Base-by-base conservation (phyloP, 805 yeast genomes). In the Myxozyma neotropica region DNA sequence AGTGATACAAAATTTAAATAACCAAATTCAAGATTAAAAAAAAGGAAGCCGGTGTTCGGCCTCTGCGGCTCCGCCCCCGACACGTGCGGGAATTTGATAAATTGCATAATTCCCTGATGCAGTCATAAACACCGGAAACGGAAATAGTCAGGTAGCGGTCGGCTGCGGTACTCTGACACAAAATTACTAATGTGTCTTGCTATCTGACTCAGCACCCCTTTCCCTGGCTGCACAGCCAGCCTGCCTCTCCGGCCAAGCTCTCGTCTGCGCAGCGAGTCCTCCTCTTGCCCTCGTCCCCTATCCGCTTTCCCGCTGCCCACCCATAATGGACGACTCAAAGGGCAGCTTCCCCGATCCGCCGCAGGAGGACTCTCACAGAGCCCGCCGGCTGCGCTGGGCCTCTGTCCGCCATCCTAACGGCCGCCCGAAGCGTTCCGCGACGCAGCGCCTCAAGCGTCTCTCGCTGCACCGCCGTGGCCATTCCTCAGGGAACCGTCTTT, bases 361-460 rank as follows among this genome's bases (percentile, higher is more conserved):
- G 10, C 53, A 42, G 49, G 42, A 36, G 47, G 43, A 21, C 26
- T 39, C 40, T 19, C 57, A 53, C 50, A 23, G 51, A 10, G 59
- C 57, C 15, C 55, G 65, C 13, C 58, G 66, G 5, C 61, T 63
- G 48, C 53, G 66, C 27, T 63, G 66, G 66, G 66, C 65, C 26
- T 53, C 66, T 35, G 47, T 43, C 19, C 61, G 66, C 17, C 57
- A 48, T 29, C 66, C 66, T 31, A 31, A 49, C 35, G 57, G 60
- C 31, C 44, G 46, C 4, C 61, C 49, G 21, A 39, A 57, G 33
- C 60, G 64, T n/a, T 17, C 12, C 33, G 55, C 66, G 3, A 15
- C 48, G 4, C 19, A 38, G 38, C 65, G 65, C 21, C 55, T 62
- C 44, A 56, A 60, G 56, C 60, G 66, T 13, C 45, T 62, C 35